These are phyloP conservation scores for Phytophthora sp. DNA, from an alignment of 352 stramenopile species.

Conservation along the genomic window DNA sequence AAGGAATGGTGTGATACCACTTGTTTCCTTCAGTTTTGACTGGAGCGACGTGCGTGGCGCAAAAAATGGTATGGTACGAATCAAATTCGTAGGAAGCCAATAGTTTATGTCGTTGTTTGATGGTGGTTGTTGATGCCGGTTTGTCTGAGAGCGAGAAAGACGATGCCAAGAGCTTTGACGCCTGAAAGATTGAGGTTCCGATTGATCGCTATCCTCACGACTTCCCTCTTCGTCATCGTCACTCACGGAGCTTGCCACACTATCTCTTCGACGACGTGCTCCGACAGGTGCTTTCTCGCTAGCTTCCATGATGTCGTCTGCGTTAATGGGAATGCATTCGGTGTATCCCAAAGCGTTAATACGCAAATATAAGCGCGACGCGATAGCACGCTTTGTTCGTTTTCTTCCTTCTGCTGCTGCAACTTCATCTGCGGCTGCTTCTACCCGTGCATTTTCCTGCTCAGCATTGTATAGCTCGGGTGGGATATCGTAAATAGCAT, in stretches of 20 bases:
- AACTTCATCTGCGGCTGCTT: slow-evolving; percentile 28
- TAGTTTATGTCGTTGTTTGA: slow-evolving; percentile 54
- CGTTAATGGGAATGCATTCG: slow-evolving; percentile 74
- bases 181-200: slow-evolving; percentile 11
- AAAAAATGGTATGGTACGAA: slow-evolving; percentile 81
- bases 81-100: slow-evolving; percentile 78
- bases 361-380: slow-evolving; percentile 70
- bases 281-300: slow-evolving; percentile 54
- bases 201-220: slow-evolving; percentile 17
- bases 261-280: slow-evolving; percentile 44
- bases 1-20: slow-evolving; percentile 64
- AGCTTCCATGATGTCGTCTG: slow-evolving; percentile 56
- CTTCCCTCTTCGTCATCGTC: slow-evolving; percentile 41
- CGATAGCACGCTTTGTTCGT: slow-evolving; percentile 12
- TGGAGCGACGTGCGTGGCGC: slow-evolving; percentile 73
- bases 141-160: slow-evolving; percentile 8
- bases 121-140: neutral
- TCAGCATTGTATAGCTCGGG: slow-evolving; percentile 77
- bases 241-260: slow-evolving; percentile 20
- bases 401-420: slow-evolving; percentile 33
- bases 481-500: slow-evolving; percentile 84
- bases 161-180: slow-evolving; percentile 2
- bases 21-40: slow-evolving; percentile 80
- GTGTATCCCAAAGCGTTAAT: slow-evolving; percentile 78
- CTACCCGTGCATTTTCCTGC: slow-evolving; percentile 37